Percentiles rank a stretch among this genome's conserved stretches.
Evolutionary conservation across 768 basidiomycete species (phyloP).

Genomic region (Neoboletus magnificus): DNA sequence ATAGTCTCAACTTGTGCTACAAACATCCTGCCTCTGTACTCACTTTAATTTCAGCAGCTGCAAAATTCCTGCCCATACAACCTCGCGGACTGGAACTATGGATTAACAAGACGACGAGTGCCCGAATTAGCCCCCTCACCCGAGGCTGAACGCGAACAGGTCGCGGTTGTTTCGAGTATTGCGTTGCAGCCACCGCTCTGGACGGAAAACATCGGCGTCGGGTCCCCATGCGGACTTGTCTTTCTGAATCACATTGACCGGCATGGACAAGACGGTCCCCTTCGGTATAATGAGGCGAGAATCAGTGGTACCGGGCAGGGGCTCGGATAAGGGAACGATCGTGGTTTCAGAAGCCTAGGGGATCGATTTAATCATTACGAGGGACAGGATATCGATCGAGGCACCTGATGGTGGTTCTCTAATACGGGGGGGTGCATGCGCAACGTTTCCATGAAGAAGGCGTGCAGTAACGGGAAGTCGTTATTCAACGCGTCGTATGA

Average conservation of each 20-base stretch:
- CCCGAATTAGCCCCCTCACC: constrained; percentile 35
- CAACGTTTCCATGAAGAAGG: constrained; percentile 58
- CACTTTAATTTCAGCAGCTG: constrained; percentile 59
- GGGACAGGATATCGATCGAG: background rate
- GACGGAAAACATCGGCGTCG: constrained; percentile 55
- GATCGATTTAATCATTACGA: constrained; percentile 3
- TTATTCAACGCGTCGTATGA: constrained; percentile 50
- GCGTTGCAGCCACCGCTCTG: constrained; percentile 58
- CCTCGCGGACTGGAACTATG: constrained; percentile 46
- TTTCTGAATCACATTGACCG: constrained; percentile 54
- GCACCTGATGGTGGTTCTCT: constrained; percentile 64
- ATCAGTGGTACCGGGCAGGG: constrained; percentile 44
- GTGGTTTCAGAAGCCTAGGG: constrained; percentile 49
- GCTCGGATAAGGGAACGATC: constrained; percentile 51
- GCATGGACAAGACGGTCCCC: constrained; percentile 53
- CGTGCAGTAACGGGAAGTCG: constrained; percentile 54
- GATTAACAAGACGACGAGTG: constrained; percentile 7
- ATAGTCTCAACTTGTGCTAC: constrained; percentile 5
- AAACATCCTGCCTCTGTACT: constrained; percentile 18
- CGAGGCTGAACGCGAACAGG: constrained; percentile 57
- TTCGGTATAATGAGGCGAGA: constrained; percentile 49
- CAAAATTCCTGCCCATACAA: constrained; percentile 60
- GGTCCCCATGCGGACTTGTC: constrained; percentile 56
- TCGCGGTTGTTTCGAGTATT: constrained; percentile 38
- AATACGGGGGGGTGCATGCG: constrained; percentile 59